phyloP scores from a whole-genome alignment of 2,329 filamentous ascomycete genomes.

The Alternaria incomplexa region DNA sequence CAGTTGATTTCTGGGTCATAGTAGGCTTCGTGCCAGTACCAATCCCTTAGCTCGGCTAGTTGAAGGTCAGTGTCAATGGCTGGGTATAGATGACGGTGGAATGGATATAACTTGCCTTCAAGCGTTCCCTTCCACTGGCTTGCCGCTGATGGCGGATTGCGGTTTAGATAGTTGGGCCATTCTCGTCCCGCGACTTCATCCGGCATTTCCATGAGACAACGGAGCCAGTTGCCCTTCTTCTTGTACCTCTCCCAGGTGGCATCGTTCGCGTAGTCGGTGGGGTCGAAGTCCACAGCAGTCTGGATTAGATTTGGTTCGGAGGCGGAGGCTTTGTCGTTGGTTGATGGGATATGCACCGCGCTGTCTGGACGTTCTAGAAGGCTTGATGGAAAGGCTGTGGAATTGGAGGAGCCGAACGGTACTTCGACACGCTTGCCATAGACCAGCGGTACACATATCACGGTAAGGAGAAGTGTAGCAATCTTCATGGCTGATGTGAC shows the following conservation, averaged over 20 bases:
- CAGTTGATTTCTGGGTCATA: background rate
- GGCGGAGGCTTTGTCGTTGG: background rate
- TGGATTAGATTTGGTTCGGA: background rate
- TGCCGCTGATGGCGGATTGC: background rate
- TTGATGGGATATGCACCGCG: background rate
- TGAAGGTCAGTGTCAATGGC: background rate
- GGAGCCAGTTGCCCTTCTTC: background rate
- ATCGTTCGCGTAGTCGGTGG: background rate
- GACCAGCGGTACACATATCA: background rate
- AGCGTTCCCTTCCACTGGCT: background rate
- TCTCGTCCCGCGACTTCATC: background rate
- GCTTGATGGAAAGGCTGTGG: background rate
- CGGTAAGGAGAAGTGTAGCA: background rate
- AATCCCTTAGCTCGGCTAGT: conserved; percentile 5
- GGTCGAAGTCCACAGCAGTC: background rate
- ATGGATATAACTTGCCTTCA: background rate
- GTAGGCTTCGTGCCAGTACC: conserved; percentile 14
- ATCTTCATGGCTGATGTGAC: background rate
- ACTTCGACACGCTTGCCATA: background rate
- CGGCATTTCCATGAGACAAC: background rate
- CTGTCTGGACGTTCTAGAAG: background rate
- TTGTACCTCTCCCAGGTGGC: background rate
- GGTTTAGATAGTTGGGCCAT: background rate
- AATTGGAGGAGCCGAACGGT: background rate
- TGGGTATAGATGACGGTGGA: background rate